Base-by-base conservation (phyloP, 192 early-diverging fungal species). In the Entomortierella parvispora region DNA sequence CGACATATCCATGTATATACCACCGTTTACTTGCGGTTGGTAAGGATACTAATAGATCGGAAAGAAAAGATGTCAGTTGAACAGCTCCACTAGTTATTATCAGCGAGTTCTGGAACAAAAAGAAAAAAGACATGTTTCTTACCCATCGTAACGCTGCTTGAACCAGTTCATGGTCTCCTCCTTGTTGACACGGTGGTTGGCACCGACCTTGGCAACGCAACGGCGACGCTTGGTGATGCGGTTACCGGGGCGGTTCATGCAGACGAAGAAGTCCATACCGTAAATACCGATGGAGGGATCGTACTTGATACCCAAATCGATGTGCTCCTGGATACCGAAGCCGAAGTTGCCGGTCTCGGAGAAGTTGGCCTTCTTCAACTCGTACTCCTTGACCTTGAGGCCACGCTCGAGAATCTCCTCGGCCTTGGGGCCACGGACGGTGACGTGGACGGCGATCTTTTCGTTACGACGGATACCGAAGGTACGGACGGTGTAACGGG, bases 401-500 rank as follows among this genome's bases (percentile, higher is more conserved):
- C 98, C 98, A 85, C 97, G 96, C 90, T 99, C 98, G 57, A 99
- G 89, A 83, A 99, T 97, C 86, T 99, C 97, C 89, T 86, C 85
- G 45, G 87, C 87, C 85, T 88, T 88, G 68, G 85, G 81, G 44
- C 87, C 98, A 84, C 98, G 95, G 81, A 99, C 93, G 67, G 98
- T 99, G 81, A 94, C 94, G 92, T 99, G 98, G 69, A 96, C 93
- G 68, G 98, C 87, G 71, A 99, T 99, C 93, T 99, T 99, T 88
- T 99, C 98, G 91, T 99, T 99, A 96, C 98, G 95, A 83, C 98
- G 94, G 90, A 99, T 99, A 89, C 94, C 93, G 86, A 99, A 99
- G 80, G 96, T 95, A 88, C 98, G 95, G 86, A 99, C 96, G 52
- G 98, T 99, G 90, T 98, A 99, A 76, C 97, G 96, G 56, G 98